phyloP scores from a whole-genome alignment of 2,329 filamentous ascomycete genomes.

The Purpureocillium lavendulum region DNA sequence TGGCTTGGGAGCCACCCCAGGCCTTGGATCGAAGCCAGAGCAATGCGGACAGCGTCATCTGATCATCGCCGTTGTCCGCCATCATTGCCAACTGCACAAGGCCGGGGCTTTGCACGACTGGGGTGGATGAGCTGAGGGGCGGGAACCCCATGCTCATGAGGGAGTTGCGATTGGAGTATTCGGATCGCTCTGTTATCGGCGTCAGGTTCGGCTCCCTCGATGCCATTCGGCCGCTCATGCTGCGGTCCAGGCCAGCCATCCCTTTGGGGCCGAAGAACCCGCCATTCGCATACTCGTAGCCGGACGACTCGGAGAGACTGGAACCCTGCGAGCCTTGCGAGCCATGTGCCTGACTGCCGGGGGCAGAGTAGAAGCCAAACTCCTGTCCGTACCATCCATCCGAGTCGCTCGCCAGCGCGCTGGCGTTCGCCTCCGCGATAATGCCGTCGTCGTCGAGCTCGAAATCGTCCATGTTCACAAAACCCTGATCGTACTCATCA shows the following conservation, averaged over 20 bases:
- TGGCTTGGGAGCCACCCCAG: slow-evolving; percentile 75
- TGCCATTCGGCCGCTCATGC: slow-evolving; percentile 63
- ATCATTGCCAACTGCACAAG: slow-evolving; percentile 68
- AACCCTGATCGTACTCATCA: slow-evolving; percentile 44
- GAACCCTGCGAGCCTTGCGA: slow-evolving; percentile 17
- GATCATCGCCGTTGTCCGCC: slow-evolving; percentile 49
- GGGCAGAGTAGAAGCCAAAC: slow-evolving; percentile 85
- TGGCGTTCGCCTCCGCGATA: slow-evolving; percentile 90
- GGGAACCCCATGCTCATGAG: slow-evolving; percentile 60
- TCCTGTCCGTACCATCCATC: slow-evolving; percentile 95
- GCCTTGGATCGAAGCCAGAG: slow-evolving; percentile 65
- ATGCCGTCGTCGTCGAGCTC: slow-evolving; percentile 80
- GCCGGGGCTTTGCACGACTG: slow-evolving; percentile 55
- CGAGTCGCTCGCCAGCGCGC: slow-evolving; percentile 82
- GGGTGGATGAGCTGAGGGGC: slow-evolving; percentile 31
- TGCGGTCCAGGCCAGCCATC: slow-evolving; percentile 45
- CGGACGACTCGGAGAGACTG: slow-evolving; percentile 19
- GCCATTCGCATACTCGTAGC: slow-evolving; percentile 62
- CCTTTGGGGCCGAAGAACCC: slow-evolving; percentile 82
- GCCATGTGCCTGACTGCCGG: slow-evolving; percentile 33
- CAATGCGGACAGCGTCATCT: slow-evolving; percentile 66
- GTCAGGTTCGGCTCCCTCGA: slow-evolving; percentile 87
- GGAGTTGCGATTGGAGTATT: slow-evolving; percentile 92
- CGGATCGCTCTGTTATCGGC: slow-evolving; percentile 90
- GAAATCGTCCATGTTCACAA: slow-evolving; percentile 59